Evolutionary conservation across 1,284 basidiomycete genomes (phyloP), one percentile per base, ranked within the genome.

Genomic region (Sanghuangporus baumii): DNA sequence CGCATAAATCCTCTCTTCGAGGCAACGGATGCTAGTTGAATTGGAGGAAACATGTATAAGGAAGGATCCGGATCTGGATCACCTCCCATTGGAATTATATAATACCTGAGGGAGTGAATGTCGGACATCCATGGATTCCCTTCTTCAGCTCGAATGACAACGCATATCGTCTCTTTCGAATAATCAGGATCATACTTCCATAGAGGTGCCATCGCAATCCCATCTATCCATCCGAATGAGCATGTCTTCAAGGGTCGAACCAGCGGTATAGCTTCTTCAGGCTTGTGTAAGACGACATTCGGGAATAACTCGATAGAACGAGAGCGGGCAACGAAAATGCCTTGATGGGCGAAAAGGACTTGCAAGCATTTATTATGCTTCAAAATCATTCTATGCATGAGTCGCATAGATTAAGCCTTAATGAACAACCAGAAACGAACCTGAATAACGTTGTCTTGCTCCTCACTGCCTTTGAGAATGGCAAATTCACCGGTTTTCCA

Each of bases 171-270:
- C 3, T 72, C 55, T 46, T 65, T 46, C 0, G 69, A 14, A 60
- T 68, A 59, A 59, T 40, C 63, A 26, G 56, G 18, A 41, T 55
- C 37, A 34, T 16, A n/a, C 2, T 46, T 50, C n/a, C 66, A 63
- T 0, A 62, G 18, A 16, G 62, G 69, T 64, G 55, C 67, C 55
- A 76, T 67, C 0, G 77, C 69, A 0, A 82, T 76, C 4, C 81
- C 80, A 57, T 87, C 86, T 8, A 86, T 79, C 86, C 85, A 87
- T 20, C 85, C 85, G 67, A 86, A 86, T 8, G 81, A 79, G 66
- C 81, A 78, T 23, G 65, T 73, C 0, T 77, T 76, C 31, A 81
- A 67, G 5, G 83, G 78, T 64, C 16, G 36, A 64, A 16, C 50
- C 51, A n/a, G 6, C 6, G 12, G 38, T 6, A 26, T 41, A 1